Base-by-base conservation (phyloP, 2,329 filamentous ascomycete species). In the Sporothrix pallida region DNA sequence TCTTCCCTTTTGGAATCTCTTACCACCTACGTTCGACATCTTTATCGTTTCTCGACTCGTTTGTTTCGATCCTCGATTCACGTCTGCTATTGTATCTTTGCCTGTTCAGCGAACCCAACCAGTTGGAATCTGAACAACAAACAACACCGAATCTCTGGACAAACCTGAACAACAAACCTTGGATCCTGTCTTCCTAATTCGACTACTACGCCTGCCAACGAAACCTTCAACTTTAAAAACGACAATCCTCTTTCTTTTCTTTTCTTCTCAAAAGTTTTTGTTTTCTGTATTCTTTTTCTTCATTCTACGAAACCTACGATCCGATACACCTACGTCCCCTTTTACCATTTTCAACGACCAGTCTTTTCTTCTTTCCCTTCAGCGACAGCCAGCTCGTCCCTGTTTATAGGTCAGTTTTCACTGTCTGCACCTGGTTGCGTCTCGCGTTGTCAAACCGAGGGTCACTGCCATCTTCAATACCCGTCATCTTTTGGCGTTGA, bases 351-450 rank as follows among this genome's bases (percentile, higher is more conserved):
- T 58, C 46, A 52, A 68, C 63, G 48, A 68, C 23, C 46, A 52
- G 63, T 17, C 23, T 3, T 56, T 68, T 68, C 42, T 63, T 52
- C 42, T 44, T n/a, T 44, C 12, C 52, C 23, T 26, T 26, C 65
- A 68, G 65, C 65, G 46, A 68, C 65, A 68, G 46, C 46, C 48
- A 31, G 46, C 65, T 50, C 37, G 52, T 31, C 20, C 69, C n/a
- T 52, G 48, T 62, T 52, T 50, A 50, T 31, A 63, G 54, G 70
- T 71, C 56, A 37, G 70, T 63, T 48, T 26, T n/a, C 20, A 31
- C 37, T 31, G 37, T 60, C 31, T 46, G 50, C 37, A 26, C 31
- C 17, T 12, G 37, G 6, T 9, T 23, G 46, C 50, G 48, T 44
- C 54, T 37, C 31, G 31, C 42, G 69, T 44, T 5, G 52, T 26